phyloP scores from a whole-genome alignment of 495 filamentous ascomycete genomes.

The Lasiosphaeria ovina region DNA sequence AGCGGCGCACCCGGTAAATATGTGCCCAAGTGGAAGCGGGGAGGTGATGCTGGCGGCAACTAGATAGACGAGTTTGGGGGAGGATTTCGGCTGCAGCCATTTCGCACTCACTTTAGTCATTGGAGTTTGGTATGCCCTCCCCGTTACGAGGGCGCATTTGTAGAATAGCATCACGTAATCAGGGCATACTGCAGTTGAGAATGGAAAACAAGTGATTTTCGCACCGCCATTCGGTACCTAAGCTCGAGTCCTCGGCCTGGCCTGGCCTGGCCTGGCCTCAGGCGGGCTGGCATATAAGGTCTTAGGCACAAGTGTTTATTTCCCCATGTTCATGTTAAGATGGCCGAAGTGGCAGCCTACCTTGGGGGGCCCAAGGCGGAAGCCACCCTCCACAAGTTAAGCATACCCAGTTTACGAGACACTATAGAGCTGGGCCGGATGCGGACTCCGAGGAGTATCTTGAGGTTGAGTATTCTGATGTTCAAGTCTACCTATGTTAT shows the following conservation, averaged over 20 bases:
- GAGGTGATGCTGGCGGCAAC: slow-evolving; percentile 23
- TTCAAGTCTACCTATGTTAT: no score
- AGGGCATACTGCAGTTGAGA: slow-evolving; percentile 23
- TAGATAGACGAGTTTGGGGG: slow-evolving; percentile 8
- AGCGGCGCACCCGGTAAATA: slow-evolving; percentile 46
- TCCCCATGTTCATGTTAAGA: no score
- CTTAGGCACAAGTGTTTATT: background rate
- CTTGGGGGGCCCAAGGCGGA: no score
- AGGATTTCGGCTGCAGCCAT: slow-evolving; percentile 2
- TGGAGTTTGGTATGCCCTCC: slow-evolving; percentile 26
- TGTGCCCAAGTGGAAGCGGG: slow-evolving; percentile 40
- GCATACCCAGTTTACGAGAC: no score
- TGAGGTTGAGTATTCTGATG: no score
- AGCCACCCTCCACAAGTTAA: no score
- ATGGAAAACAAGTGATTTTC: slow-evolving; percentile 13
- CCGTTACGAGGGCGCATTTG: slow-evolving; percentile 25
- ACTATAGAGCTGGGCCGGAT: no score
- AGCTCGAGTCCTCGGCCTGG: no score
- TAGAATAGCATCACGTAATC: slow-evolving; percentile 32
- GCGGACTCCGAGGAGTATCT: no score
- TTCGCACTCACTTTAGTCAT: slow-evolving; percentile 13
- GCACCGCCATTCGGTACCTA: background rate
- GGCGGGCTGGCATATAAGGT: background rate
- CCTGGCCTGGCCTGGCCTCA: background rate
- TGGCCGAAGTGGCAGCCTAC: no score